phyloP scores from a whole-genome alignment of 2,329 filamentous ascomycete species.

The Dactylellina cionopaga region DNA sequence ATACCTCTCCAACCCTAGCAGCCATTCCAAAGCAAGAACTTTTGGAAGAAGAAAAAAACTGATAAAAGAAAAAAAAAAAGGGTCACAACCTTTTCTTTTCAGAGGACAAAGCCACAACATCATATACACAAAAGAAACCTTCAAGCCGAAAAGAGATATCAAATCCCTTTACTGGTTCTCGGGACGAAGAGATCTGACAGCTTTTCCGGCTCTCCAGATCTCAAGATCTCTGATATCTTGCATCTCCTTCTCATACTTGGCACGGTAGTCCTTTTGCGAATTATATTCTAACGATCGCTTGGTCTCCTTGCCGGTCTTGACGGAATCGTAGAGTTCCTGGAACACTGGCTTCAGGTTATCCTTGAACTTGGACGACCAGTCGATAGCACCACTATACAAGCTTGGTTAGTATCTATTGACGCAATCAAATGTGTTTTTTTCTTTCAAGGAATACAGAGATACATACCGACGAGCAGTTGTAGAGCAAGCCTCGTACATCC shows the following conservation, averaged over 20 bases:
- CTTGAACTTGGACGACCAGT: constrained; percentile 98
- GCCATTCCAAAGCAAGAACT: background rate
- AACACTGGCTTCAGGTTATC: constrained; percentile 98
- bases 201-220: constrained; percentile 99
- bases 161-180: constrained; percentile 76
- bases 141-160: constrained; percentile 5
- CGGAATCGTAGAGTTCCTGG: constrained; percentile 94
- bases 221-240: constrained; percentile 97
- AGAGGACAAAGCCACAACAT: constrained; percentile 32
- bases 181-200: constrained; percentile 87
- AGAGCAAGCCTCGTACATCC: constrained; percentile 99
- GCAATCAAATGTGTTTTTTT: background rate
- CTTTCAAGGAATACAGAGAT: background rate
- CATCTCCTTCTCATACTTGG: constrained; percentile 98
- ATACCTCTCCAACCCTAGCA: background rate
- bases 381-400: constrained; percentile 80
- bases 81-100: constrained; percentile 59
- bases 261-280: constrained; percentile 91
- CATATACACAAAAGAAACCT: constrained; percentile 6
- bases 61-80: constrained; percentile 57
- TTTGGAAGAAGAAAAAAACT: constrained; percentile 27
- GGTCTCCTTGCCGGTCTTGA: constrained; percentile 91
- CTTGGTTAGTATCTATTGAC: background rate
- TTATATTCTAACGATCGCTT: constrained; percentile 97
- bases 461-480: constrained; percentile 82